Evolutionary conservation across 768 basidiomycete species (phyloP), one percentile per base, ranked within the genome.

Genomic region (Paxillus involutus): DNA sequence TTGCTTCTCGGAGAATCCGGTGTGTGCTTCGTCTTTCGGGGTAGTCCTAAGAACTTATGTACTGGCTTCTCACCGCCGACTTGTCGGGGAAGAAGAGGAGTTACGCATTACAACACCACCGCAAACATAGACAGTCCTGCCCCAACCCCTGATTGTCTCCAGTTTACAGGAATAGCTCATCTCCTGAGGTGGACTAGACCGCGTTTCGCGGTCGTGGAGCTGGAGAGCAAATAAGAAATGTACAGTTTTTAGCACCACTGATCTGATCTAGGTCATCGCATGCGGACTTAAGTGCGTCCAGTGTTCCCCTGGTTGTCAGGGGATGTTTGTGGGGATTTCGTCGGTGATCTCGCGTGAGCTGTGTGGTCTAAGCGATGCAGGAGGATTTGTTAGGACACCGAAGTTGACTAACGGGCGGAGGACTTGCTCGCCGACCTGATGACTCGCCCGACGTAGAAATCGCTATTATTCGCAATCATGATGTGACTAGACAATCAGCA

Each of bases 1-100:
- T 61, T 57, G 53, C 51, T 67, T 64, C 55, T 53, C 65, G 65
- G 64, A 67, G 24, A n/a, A 33, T 16, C 36, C 41, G 26, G 6
- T 26, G 26, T 24, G 24, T 26, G 6, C 26, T 26, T 6, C 32
- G 7, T 33, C 32, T 33, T 9, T 33, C 32, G 32, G 32, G 10
- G 32, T 32, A 11, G 32, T 33, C 32, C 10, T 9, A 3, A 12
- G 32, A 10, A 9, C 32, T 33, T 19, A 44, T 17, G 26, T 32
- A 32, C 35, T 21, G 19, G 21, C 21, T 47, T 8, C 32, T 55
- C 35, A 17, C 21, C 6, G 32, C 49, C 30, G 14, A 6, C 16
- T 8, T 24, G 26, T 26, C 26, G 26, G 26, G 26, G 6, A 26
- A 44, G 43, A 32, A 49, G 50, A 44, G 43, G 33, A 49, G 50